These are phyloP conservation scores for Fusarium sp. DNA, from an alignment of 2,329 filamentous ascomycete genomes.

Conservation along the genomic window DNA sequence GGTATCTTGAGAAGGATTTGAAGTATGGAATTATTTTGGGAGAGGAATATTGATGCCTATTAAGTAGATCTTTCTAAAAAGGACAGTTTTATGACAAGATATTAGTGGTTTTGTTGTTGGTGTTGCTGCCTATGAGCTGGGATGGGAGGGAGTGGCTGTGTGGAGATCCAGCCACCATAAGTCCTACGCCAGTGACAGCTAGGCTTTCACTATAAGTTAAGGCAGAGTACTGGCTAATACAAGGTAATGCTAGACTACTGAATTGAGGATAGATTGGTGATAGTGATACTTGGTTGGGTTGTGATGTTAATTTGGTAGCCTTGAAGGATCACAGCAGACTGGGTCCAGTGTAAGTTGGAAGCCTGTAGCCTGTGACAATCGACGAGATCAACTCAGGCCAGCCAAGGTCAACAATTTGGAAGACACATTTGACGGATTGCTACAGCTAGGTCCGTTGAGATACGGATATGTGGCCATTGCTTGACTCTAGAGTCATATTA, in stretches of 20 bases:
- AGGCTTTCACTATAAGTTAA: neutral
- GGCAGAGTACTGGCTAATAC: neutral
- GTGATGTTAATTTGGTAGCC: neutral
- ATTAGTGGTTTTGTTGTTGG: neutral
- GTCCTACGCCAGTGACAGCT: conserved; percentile 9
- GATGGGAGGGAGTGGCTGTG: neutral
- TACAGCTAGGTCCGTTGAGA: neutral
- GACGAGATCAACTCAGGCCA: neutral
- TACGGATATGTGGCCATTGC: neutral
- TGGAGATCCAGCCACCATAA: conserved; percentile 21
- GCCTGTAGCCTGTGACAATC: neutral
- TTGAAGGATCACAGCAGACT: neutral
- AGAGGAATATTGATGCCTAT: neutral
- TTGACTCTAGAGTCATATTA: neutral
- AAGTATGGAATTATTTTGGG: no score
- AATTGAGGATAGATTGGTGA: neutral
- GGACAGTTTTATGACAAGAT: conserved; percentile 2
- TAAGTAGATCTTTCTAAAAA: neutral
- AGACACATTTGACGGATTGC: no score
- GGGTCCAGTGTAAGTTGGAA: neutral
- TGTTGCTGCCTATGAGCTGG: conserved; percentile 22
- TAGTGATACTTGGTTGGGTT: neutral
- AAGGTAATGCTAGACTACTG: neutral
- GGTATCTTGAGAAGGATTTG: no score
- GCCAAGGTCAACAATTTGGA: no score